These are phyloP conservation scores for Rutstroemia sp. DNA, from an alignment of 2,329 filamentous ascomycete genomes.

Conservation along the genomic window DNA sequence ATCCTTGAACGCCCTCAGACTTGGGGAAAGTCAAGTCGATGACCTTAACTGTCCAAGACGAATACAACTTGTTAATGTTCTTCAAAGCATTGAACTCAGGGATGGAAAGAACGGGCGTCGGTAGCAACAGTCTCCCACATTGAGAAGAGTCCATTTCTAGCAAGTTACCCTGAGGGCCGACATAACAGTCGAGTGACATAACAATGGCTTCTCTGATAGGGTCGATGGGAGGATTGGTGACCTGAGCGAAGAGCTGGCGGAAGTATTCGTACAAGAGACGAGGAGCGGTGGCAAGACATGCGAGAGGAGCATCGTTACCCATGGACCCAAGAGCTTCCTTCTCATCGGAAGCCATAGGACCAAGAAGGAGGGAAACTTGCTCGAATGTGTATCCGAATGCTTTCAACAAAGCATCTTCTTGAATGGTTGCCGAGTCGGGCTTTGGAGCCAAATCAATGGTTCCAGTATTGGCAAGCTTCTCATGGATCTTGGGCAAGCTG, in stretches of 20 bases:
- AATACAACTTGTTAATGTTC: slow-evolving; percentile 65
- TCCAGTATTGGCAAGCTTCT: slow-evolving; percentile 49
- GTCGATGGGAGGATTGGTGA: slow-evolving; percentile 96
- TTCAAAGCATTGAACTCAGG: slow-evolving; percentile 84
- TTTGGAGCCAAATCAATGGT: slow-evolving; percentile 58
- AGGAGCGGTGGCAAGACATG: slow-evolving; percentile 83
- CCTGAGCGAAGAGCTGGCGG: slow-evolving; percentile 93
- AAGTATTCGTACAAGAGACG: slow-evolving; percentile 94
- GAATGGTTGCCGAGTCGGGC: slow-evolving; percentile 62
- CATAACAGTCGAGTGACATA: slow-evolving; percentile 95
- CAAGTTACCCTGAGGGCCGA: slow-evolving; percentile 91
- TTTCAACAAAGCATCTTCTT: slow-evolving; percentile 76
- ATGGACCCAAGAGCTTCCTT: slow-evolving; percentile 97
- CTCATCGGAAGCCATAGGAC: slow-evolving; percentile 93
- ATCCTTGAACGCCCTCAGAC: slow-evolving; percentile 72
- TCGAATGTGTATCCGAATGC: slow-evolving; percentile 94
- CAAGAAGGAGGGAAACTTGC: slow-evolving; percentile 85
- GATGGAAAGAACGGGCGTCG: slow-evolving; percentile 82
- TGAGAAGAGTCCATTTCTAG: slow-evolving; percentile 89
- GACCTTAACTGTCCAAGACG: slow-evolving; percentile 77
- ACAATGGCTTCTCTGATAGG: slow-evolving; percentile 96
- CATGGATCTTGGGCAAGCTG: slow-evolving; percentile 67
- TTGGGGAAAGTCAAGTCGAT: slow-evolving; percentile 95
- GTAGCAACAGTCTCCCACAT: slow-evolving; percentile 76
- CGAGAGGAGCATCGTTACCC: slow-evolving; percentile 92